Base-by-base conservation (phyloP, 768 basidiomycete genomes). In the Phaeotremella skinneri region DNA sequence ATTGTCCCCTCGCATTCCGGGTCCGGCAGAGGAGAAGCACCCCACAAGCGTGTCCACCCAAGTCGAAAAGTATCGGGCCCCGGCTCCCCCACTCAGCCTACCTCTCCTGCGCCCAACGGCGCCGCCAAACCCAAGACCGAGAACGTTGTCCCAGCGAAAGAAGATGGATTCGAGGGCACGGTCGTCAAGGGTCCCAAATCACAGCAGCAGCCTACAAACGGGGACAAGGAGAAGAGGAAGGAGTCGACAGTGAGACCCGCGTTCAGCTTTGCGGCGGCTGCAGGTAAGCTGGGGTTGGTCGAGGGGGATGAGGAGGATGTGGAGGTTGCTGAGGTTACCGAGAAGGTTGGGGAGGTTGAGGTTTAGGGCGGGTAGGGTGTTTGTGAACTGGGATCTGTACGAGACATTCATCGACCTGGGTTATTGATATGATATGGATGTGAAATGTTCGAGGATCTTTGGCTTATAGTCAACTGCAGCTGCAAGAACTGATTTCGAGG, bases 221-320 rank as follows among this genome's bases (percentile, higher is more conserved):
- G 11, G 7, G 57, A 60, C 11, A 48, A 34, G 17, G 37, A 27
- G 17, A 56, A 59, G 32, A 61, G 59, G 52, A 62, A 59, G 17
- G 73, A 77, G 7, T 81, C 85, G 2, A 85, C 78, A 49, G 84
- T 90, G 14, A 82, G 88, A 54, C 86, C 89, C 0, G 81, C 83
- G 3, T 80, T 91, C 64, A 91, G 89, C 71, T 93, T 93, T 67
- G 90, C 90, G 0, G 86, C 81, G 55, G 90, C 86, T 37, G 87
- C 88, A 4, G 59, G 58, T 26, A 55, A 58, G 25, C 39, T 49
- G 13, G 61, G 65, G 17, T 54, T 71, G 20, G 64, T 66, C n/a
- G 69, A 68, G 53, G 64, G 61, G 21, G 61, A 56, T 2, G 58
- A 60, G n/a, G 59, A 69, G 29, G 59, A 61, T 7, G 63, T 54